Percentiles rank a stretch among this genome's conserved stretches.
These are phyloP conservation scores for Astrothelium subdiscretum DNA, from an alignment of 495 filamentous ascomycete species.

Conservation along the genomic window DNA sequence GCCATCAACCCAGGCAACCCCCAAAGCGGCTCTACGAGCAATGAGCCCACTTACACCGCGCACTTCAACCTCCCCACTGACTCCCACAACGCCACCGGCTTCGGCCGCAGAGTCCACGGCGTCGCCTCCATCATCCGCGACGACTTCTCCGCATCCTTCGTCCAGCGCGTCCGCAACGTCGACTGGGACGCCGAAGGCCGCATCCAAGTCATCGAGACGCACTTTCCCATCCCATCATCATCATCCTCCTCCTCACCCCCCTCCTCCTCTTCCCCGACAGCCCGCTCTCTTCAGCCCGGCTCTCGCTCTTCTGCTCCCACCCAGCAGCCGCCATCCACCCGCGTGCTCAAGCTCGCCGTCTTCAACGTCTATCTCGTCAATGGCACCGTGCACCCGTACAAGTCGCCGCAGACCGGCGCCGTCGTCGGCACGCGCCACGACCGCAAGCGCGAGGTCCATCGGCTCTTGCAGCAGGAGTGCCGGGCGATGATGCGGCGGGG, in stretches of 20 bases:
- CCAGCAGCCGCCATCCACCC: no score
- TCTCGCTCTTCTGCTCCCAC: not conserved
- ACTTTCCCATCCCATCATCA: not conserved
- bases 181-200: slow-evolving; percentile 44
- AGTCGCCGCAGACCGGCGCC: slow-evolving; percentile 28
- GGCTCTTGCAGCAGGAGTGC: slow-evolving; percentile 31
- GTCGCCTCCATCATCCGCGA: slow-evolving; percentile 37
- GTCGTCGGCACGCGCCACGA: slow-evolving; percentile 36
- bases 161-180: slow-evolving; percentile 19
- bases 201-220: slow-evolving; percentile 32
- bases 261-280: not conserved
- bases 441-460: slow-evolving; percentile 37
- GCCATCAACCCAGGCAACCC: slow-evolving; percentile 21
- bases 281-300: no score
- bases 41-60: slow-evolving; percentile 28
- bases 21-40: not conserved
- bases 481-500: slow-evolving; percentile 25
- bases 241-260: not conserved
- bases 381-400: slow-evolving; percentile 38
- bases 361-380: slow-evolving; percentile 43
- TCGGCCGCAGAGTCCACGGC: slow-evolving; percentile 39
- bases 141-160: slow-evolving; percentile 25
- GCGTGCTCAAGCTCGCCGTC: slow-evolving; percentile 24
- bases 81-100: slow-evolving; percentile 36
- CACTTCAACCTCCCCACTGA: slow-evolving; percentile 37